Percentiles rank a stretch among this genome's conserved stretches.
phyloP scores from a whole-genome alignment of 2,329 filamentous ascomycete species.

The Lachnellula subtilissima region DNA sequence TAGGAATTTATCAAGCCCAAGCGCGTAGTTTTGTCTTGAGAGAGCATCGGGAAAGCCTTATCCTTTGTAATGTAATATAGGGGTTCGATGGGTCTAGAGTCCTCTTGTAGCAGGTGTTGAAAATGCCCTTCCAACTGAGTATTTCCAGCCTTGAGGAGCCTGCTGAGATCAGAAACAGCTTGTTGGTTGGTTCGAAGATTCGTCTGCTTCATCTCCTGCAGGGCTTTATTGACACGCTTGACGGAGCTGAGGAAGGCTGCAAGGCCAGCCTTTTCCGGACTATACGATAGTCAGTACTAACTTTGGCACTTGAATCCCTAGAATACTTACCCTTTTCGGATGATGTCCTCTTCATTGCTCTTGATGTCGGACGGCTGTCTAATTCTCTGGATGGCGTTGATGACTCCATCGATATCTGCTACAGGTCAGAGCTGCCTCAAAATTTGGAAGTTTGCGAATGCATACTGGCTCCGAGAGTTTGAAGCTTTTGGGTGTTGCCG shows the following conservation, averaged over 20 bases:
- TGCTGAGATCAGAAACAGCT: slow-evolving; percentile 73
- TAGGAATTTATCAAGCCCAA: slow-evolving; percentile 76
- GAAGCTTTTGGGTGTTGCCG: slow-evolving; percentile 83
- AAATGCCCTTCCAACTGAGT: slow-evolving; percentile 82
- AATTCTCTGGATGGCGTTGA: slow-evolving; percentile 81
- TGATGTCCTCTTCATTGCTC: slow-evolving; percentile 85
- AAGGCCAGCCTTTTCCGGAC: slow-evolving; percentile 76
- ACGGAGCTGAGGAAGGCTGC: slow-evolving; percentile 83
- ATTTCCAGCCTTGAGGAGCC: slow-evolving; percentile 73
- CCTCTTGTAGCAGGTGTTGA: slow-evolving; percentile 71
- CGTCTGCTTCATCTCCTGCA: slow-evolving; percentile 79
- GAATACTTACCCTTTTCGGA: slow-evolving; percentile 63
- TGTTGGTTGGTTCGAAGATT: slow-evolving; percentile 90
- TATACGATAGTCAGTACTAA: slow-evolving; percentile 30
- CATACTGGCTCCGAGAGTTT: slow-evolving; percentile 77
- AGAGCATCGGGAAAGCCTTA: slow-evolving; percentile 74
- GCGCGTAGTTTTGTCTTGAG: slow-evolving; percentile 69
- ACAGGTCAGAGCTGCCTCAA: slow-evolving; percentile 14
- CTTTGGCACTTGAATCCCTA: neutral
- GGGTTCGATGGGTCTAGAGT: slow-evolving; percentile 77
- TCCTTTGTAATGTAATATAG: slow-evolving; percentile 90
- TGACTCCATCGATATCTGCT: slow-evolving; percentile 76
- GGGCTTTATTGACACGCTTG: slow-evolving; percentile 81
- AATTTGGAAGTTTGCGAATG: slow-evolving; percentile 5
- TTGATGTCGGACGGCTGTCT: slow-evolving; percentile 90